These are phyloP conservation scores for Penicillium sp. DNA, from an alignment of 2,329 filamentous ascomycete genomes.

Conservation along the genomic window DNA sequence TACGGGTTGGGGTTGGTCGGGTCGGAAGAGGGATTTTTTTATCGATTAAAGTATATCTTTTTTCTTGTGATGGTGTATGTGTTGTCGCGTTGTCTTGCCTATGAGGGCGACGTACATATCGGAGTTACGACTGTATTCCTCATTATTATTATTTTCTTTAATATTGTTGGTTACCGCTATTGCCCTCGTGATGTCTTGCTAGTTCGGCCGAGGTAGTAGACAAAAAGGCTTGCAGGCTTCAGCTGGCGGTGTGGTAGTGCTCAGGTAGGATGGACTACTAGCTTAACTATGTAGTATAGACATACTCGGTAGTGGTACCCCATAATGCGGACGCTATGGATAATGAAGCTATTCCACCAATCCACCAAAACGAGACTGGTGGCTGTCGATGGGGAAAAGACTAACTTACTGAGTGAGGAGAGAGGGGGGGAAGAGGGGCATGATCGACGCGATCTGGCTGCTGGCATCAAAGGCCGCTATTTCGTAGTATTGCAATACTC, in stretches of 20 bases:
- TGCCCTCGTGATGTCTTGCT: conserved; percentile 22
- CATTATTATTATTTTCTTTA: background rate
- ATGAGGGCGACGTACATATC: conserved; percentile 12
- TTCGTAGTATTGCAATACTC: background rate
- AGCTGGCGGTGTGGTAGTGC: background rate
- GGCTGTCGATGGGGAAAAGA: conserved; percentile 3
- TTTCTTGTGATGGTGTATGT: background rate
- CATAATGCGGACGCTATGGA: background rate
- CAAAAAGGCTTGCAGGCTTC: background rate
- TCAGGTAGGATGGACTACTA: background rate
- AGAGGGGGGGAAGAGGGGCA: conserved; percentile 7
- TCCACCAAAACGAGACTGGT: background rate
- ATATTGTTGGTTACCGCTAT: conserved; percentile 11
- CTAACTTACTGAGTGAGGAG: background rate
- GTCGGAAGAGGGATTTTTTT: conserved; percentile 4
- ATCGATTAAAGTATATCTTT: background rate
- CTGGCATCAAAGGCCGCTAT: background rate
- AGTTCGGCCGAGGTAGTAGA: conserved; percentile 19
- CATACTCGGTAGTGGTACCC: background rate
- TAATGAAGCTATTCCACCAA: background rate
- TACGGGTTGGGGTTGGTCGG: conserved; percentile 12
- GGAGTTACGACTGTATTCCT: background rate
- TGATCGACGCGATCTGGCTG: conserved; percentile 15
- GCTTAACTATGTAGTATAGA: background rate
- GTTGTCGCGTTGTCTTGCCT: conserved; percentile 11